Percentiles rank a stretch among this genome's conserved stretches.
Evolutionary conservation across 1,284 basidiomycete species (phyloP).

Genomic region (Heterobasidion occidentale): DNA sequence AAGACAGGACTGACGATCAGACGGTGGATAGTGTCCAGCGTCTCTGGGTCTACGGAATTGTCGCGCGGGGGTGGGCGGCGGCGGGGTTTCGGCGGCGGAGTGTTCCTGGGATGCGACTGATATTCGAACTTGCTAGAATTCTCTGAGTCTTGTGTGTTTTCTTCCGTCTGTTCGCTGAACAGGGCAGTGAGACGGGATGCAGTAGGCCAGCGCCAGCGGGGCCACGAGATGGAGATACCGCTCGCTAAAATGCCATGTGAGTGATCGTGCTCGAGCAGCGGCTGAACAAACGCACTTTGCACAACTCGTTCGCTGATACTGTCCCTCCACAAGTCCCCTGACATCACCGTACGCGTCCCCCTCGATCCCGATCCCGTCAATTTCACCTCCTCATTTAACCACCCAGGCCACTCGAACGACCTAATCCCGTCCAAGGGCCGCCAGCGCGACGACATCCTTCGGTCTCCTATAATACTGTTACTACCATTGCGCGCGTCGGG

Average conservation of each 20-base stretch:
- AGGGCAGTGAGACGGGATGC: not conserved
- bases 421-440: not conserved
- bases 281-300: not conserved
- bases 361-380: not conserved
- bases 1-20: constrained; percentile 69
- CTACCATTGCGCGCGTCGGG: not conserved
- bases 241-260: not conserved
- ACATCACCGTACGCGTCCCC: not conserved
- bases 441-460: not conserved
- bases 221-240: not conserved
- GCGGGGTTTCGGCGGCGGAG: not conserved
- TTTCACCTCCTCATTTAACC: not conserved
- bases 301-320: not conserved
- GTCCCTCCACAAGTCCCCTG: not conserved
- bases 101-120: not conserved
- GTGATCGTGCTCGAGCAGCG: not conserved
- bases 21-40: constrained; percentile 55
- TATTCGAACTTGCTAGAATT: not conserved
- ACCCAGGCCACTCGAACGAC: not conserved
- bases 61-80: not conserved
- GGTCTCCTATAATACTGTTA: not conserved
- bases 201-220: not conserved
- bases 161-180: not conserved
- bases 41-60: constrained; percentile 12
- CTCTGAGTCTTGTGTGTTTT: not conserved